phyloP scores from a whole-genome alignment of 2,329 filamentous ascomycete species.

The Malbranchea zuffiana region DNA sequence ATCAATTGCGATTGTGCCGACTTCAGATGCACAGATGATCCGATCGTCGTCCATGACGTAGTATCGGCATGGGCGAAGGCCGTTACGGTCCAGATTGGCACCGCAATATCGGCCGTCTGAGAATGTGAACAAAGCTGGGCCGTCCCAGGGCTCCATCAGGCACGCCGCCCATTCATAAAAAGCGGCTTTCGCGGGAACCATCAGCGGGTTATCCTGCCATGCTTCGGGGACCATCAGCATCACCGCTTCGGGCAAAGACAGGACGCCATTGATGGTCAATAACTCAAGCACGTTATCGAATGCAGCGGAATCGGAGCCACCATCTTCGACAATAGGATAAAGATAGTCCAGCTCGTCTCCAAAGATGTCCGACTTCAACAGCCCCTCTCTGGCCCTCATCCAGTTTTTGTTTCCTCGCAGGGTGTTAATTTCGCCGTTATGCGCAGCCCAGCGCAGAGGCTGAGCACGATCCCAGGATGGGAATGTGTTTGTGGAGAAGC shows the following conservation, averaged over 20 bases:
- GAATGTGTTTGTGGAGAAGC: conserved; percentile 97
- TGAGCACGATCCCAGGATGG: conserved; percentile 97
- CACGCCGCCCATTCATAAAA: conserved; percentile 99
- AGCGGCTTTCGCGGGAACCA: conserved; percentile 90
- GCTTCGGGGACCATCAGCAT: conserved; percentile 99
- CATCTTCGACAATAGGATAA: conserved; percentile 92
- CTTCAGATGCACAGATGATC: conserved; percentile 93
- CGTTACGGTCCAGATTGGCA: conserved; percentile 92
- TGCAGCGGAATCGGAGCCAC: conserved; percentile 89
- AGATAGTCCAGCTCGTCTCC: conserved; percentile 81
- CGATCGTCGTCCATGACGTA: conserved; percentile 95
- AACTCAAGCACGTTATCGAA: conserved; percentile 96
- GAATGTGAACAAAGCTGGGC: conserved; percentile 92
- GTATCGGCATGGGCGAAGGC: conserved; percentile 88
- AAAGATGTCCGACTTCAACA: conserved; percentile 86
- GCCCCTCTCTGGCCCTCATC: conserved; percentile 94
- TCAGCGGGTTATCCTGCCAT: conserved; percentile 85
- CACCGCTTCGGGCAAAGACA: conserved; percentile 88
- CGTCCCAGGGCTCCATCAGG: conserved; percentile 99
- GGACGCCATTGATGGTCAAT: conserved; percentile 86
- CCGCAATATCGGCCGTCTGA: conserved; percentile 93
- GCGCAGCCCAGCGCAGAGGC: conserved; percentile 88
- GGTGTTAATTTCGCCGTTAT: conserved; percentile 98
- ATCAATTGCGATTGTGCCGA: conserved; percentile 84
- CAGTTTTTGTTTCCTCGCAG: conserved; percentile 97